Evolutionary conservation across 345 rosid genomes (phyloP).

Genomic region (Arabidopsis thaliana): DNA sequence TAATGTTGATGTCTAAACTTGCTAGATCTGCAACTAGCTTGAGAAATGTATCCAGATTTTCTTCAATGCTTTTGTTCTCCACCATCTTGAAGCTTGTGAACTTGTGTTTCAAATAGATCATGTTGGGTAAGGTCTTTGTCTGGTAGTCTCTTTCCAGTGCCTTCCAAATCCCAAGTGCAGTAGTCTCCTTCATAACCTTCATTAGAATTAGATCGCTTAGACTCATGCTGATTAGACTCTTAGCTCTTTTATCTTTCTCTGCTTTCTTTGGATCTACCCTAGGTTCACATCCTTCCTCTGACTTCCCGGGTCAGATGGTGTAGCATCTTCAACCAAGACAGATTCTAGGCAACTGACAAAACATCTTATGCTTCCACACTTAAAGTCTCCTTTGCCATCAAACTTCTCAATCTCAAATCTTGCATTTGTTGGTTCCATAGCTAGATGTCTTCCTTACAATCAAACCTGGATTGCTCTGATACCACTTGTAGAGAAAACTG

Average conservation of each 20-base stretch:
- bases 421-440: neutral
- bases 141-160: neutral
- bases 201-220: neutral
- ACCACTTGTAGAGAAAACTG: too few species aligned
- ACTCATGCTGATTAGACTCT: neutral
- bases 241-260: neutral
- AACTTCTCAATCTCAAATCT: neutral
- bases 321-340: neutral
- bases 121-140: neutral
- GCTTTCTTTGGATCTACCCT: neutral
- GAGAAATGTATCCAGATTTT: neutral
- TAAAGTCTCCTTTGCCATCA: neutral
- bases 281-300: neutral
- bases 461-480: too few species aligned
- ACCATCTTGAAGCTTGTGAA: neutral
- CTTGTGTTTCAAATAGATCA: neutral
- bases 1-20: neutral
- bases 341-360: neutral
- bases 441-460: too few species aligned
- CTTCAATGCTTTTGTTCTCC: neutral
- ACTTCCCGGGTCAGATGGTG: neutral
- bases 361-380: neutral
- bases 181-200: neutral
- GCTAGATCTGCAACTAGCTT: neutral
- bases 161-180: neutral